Percentiles rank a stretch among this genome's conserved stretches.
Evolutionary conservation across 768 basidiomycete genomes (phyloP).

Genomic region (Hygrophorus pudorinus): DNA sequence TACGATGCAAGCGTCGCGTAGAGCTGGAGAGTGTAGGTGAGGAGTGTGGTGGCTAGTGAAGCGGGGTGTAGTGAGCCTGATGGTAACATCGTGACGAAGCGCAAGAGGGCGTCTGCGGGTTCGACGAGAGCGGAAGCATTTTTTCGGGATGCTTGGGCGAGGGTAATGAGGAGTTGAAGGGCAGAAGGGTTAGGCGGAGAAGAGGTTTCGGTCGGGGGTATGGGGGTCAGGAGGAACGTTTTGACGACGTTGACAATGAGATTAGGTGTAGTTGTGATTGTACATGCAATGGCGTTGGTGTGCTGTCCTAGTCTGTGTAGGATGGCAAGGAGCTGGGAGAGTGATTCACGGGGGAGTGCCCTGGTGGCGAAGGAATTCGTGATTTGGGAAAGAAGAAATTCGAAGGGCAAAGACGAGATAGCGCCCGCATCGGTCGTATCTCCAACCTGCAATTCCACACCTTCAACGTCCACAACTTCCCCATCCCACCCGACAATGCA

Average conservation of each 20-base stretch:
- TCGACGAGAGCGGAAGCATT: conserved; percentile 51
- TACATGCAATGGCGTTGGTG: conserved; percentile 39
- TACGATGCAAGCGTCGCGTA: conserved; percentile 65
- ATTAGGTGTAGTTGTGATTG: conserved; percentile 40
- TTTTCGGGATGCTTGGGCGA: conserved; percentile 57
- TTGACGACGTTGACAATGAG: conserved; percentile 43
- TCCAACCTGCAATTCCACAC: conserved; percentile 35
- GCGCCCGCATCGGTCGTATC: conserved; percentile 1
- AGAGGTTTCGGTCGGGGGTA: conserved; percentile 27
- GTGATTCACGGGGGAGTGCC: conserved; percentile 37
- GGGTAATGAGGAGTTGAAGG: conserved; percentile 42
- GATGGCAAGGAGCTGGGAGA: conserved; percentile 47
- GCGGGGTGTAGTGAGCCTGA: conserved; percentile 28
- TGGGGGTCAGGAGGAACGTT: conserved; percentile 47
- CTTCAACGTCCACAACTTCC: conserved; percentile 23
- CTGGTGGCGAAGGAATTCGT: conserved; percentile 28
- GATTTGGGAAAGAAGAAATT: conserved; percentile 44
- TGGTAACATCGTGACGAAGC: conserved; percentile 58
- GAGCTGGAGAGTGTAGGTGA: conserved; percentile 48
- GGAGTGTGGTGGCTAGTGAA: conserved; percentile 37
- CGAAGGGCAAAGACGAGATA: conserved; percentile 26
- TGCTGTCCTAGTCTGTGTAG: conserved; percentile 54
- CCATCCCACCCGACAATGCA: conserved; percentile 62
- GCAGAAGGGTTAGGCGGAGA: conserved; percentile 37
- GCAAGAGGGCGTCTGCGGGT: conserved; percentile 55